A percentile compares a stretch with the other conserved stretches of the same genome.
These are phyloP conservation scores for Phialemonium atrogriseum DNA, from an alignment of 2,329 filamentous ascomycete species.

Conservation along the genomic window DNA sequence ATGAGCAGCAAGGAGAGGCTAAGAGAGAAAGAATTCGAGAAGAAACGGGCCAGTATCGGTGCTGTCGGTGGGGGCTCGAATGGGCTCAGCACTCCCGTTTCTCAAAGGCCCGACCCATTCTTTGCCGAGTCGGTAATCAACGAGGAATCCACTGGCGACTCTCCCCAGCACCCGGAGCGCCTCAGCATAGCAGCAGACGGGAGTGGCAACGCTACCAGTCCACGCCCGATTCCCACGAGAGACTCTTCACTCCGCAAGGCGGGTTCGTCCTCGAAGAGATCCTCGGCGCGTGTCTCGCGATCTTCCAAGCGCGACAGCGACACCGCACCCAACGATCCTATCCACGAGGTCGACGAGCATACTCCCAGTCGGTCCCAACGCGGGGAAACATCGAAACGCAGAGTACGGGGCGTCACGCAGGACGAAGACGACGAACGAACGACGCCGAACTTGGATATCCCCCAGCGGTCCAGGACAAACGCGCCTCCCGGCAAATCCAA, in stretches of 20 bases:
- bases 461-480: slow-evolving; percentile 7
- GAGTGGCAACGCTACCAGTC: slow-evolving; percentile 22
- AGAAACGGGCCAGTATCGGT: slow-evolving; percentile 43
- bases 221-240: slow-evolving; percentile 53
- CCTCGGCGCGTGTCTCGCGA: slow-evolving; percentile 39
- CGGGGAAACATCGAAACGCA: slow-evolving; percentile 8
- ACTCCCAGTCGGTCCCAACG: slow-evolving; percentile 7
- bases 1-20: slow-evolving; percentile 65
- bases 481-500: slow-evolving; percentile 8
- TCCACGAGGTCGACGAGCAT: slow-evolving; percentile 18
- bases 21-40: slow-evolving; percentile 53
- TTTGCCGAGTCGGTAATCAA: slow-evolving; percentile 45
- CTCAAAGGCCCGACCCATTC: slow-evolving; percentile 36
- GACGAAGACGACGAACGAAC: slow-evolving; percentile 10
- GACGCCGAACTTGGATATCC: slow-evolving; percentile 11
- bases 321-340: slow-evolving; percentile 26
- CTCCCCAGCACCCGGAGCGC: slow-evolving; percentile 11
- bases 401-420: slow-evolving; percentile 7
- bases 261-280: slow-evolving; percentile 42
- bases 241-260: slow-evolving; percentile 61
- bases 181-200: slow-evolving; percentile 20
- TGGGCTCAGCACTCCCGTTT: slow-evolving; percentile 23
- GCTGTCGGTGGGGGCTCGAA: slow-evolving; percentile 30
- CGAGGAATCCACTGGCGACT: slow-evolving; percentile 40
- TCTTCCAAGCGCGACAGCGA: slow-evolving; percentile 40